Conservation (phyloP, 2,329 filamentous ascomycete genomes). For the Fonsecaea multimorphosa region DNA sequence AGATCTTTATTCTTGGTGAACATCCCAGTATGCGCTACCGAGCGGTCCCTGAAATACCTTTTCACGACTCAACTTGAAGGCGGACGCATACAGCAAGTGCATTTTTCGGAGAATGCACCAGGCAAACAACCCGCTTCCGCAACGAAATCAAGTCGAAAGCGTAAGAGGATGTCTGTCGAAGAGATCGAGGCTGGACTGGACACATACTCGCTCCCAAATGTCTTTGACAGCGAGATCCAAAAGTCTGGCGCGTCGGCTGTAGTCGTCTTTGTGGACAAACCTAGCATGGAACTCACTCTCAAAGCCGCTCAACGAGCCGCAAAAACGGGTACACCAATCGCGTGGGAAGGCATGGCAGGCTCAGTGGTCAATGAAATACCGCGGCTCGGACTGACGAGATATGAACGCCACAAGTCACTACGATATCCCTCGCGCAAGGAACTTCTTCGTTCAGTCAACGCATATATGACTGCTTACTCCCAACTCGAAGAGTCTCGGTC, state of each 20-base stretch:
- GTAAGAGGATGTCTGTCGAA: constrained; percentile 59
- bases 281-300: constrained; percentile 75
- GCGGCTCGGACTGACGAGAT: constrained; percentile 58
- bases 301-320: constrained; percentile 72
- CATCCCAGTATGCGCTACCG: constrained; percentile 81
- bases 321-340: constrained; percentile 61
- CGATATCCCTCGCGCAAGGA: constrained; percentile 70
- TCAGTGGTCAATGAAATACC: constrained; percentile 56
- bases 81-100: constrained; percentile 76
- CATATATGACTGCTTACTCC: constrained; percentile 81
- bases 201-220: constrained; percentile 68
- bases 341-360: constrained; percentile 71
- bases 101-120: constrained; percentile 61
- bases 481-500: constrained; percentile 71
- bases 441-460: constrained; percentile 77
- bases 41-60: constrained; percentile 74
- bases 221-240: constrained; percentile 75
- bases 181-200: constrained; percentile 62
- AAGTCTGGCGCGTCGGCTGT: constrained; percentile 79
- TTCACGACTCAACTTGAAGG: constrained; percentile 77
- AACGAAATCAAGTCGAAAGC: constrained; percentile 55
- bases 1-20: constrained; percentile 92
- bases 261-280: constrained; percentile 80
- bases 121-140: constrained; percentile 28
- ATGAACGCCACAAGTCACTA: constrained; percentile 72